These are phyloP conservation scores for Phytopythium vexans DNA, from an alignment of 352 stramenopile genomes.

Conservation along the genomic window DNA sequence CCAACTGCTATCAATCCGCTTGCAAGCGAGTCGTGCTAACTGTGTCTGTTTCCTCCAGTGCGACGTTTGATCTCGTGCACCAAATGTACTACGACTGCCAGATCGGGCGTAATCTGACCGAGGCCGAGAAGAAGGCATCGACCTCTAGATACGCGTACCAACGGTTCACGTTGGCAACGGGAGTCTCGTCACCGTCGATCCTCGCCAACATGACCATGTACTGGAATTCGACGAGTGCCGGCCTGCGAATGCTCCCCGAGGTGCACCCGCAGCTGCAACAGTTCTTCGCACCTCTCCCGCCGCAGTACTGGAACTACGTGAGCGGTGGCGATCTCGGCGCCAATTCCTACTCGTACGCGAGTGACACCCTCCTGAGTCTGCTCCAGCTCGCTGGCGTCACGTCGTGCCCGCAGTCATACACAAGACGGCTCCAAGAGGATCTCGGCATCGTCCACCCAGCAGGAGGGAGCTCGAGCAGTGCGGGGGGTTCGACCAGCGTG, in stretches of 20 bases:
- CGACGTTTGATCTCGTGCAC: slow-evolving; percentile 57
- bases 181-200: slow-evolving; percentile 13
- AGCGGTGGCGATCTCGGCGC: slow-evolving; percentile 40
- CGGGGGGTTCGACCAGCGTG: background rate
- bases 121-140: slow-evolving; percentile 36
- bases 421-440: slow-evolving; percentile 14
- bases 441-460: background rate
- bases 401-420: slow-evolving; percentile 37
- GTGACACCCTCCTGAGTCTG: slow-evolving; percentile 40
- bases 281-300: slow-evolving; percentile 55
- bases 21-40: slow-evolving; percentile 2
- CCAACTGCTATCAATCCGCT: background rate
- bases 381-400: slow-evolving; percentile 24
- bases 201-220: slow-evolving; percentile 49
- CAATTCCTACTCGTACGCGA: slow-evolving; percentile 61
- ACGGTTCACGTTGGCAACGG: slow-evolving; percentile 3
- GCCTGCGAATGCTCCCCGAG: slow-evolving; percentile 28
- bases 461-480: too few species aligned
- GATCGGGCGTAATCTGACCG: slow-evolving; percentile 46
- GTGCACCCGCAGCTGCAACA: slow-evolving; percentile 32
- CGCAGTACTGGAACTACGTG: slow-evolving; percentile 63
- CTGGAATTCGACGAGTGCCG: slow-evolving; percentile 21
- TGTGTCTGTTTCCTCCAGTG: slow-evolving; percentile 14
- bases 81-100: slow-evolving; percentile 71
- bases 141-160: slow-evolving; percentile 47